Evolutionary conservation across 2,329 filamentous ascomycete genomes (phyloP).

Genomic region (Aspergillus ibericus): DNA sequence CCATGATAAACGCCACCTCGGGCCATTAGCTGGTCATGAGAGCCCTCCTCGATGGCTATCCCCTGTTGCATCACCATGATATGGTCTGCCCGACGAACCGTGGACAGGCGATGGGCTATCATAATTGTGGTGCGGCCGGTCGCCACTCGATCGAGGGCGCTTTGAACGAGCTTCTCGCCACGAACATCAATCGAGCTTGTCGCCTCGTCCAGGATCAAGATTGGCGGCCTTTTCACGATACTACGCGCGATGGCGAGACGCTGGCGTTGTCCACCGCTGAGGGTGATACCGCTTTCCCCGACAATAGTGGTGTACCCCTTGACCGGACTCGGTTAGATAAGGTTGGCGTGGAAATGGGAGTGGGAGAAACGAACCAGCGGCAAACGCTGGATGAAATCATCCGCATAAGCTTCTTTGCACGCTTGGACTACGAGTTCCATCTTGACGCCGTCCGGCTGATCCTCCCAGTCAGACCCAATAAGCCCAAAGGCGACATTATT

Average conservation of each 20-base stretch:
- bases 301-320: slow-evolving; percentile 69
- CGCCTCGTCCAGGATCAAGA: slow-evolving; percentile 82
- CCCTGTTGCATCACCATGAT: slow-evolving; percentile 58
- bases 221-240: slow-evolving; percentile 65
- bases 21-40: slow-evolving; percentile 53
- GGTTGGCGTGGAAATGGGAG: accelerated
- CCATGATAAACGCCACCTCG: slow-evolving; percentile 37
- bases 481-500: slow-evolving; percentile 64
- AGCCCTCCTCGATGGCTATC: slow-evolving; percentile 52
- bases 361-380: slow-evolving; percentile 37
- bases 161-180: slow-evolving; percentile 54
- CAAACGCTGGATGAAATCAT: slow-evolving; percentile 66
- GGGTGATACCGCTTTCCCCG: slow-evolving; percentile 69
- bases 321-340: slow-evolving; percentile 27
- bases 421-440: slow-evolving; percentile 60
- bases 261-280: slow-evolving; percentile 82
- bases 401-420: slow-evolving; percentile 66
- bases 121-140: slow-evolving; percentile 68
- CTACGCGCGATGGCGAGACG: slow-evolving; percentile 78
- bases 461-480: slow-evolving; percentile 36
- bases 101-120: slow-evolving; percentile 62
- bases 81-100: slow-evolving; percentile 57
- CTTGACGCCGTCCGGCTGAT: slow-evolving; percentile 34
- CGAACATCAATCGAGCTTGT: slow-evolving; percentile 60
- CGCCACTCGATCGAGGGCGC: slow-evolving; percentile 56